phyloP scores from a whole-genome alignment of 345 rosid species.

The Aquilaria sinensis region DNA sequence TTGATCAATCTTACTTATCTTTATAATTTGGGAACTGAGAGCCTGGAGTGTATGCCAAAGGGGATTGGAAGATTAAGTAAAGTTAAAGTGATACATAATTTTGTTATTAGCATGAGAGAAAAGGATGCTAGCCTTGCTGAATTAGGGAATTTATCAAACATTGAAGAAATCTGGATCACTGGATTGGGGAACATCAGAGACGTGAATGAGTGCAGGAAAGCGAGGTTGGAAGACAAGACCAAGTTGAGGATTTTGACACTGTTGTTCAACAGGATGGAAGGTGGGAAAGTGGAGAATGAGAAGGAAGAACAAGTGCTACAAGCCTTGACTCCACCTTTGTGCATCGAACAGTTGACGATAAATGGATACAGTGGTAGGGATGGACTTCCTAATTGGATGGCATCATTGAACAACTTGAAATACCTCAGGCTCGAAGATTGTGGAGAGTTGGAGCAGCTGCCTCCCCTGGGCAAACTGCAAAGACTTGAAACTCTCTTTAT shows the following conservation, averaged over 20 bases:
- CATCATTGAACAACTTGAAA: constrained; percentile 6
- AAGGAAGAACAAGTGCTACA: neutral
- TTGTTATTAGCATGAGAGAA: neutral
- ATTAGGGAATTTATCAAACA: constrained; percentile 2
- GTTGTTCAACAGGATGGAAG: neutral
- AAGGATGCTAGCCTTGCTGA: neutral
- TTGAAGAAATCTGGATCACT: neutral
- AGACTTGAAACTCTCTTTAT: constrained; percentile 13
- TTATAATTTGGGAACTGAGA: neutral
- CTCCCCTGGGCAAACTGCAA: constrained; percentile 9
- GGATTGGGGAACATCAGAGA: constrained; percentile 3
- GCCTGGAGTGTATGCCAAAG: neutral
- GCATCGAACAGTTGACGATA: neutral
- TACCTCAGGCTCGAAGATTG: neutral
- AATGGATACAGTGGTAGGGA: neutral
- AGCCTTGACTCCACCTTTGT: constrained; percentile 10
- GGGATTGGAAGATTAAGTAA: constrained; percentile 7
- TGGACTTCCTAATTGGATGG: constrained; percentile 6
- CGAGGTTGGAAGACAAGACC: neutral
- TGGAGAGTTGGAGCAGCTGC: constrained; percentile 1
- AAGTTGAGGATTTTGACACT: neutral
- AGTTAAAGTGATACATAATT: neutral
- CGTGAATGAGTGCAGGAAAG: constrained; percentile 3
- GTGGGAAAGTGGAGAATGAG: neutral
- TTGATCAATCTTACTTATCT: neutral